Conservation (phyloP, 2,329 filamentous ascomycete species). For the Aspergillus quadricinctus region DNA sequence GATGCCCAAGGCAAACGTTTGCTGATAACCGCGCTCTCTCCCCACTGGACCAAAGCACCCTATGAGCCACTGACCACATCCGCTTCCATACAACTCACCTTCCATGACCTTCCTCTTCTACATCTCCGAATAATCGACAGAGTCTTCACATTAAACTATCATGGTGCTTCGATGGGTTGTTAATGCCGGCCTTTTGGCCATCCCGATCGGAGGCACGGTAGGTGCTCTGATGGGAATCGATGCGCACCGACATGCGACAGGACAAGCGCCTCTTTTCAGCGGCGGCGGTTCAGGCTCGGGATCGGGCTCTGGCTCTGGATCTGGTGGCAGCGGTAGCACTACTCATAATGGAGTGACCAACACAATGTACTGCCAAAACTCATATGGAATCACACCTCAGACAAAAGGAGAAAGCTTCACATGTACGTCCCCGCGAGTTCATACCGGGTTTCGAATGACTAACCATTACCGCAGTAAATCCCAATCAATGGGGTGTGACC, state of each 20-base stretch:
- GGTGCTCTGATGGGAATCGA: slow-evolving; percentile 50
- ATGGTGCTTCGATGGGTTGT: slow-evolving; percentile 43
- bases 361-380: neutral
- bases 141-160: slow-evolving; percentile 1
- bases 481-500: neutral
- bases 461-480: neutral
- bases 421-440: neutral
- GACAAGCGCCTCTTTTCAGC: slow-evolving; percentile 45
- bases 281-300: slow-evolving; percentile 11
- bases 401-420: neutral
- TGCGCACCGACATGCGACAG: slow-evolving; percentile 39
- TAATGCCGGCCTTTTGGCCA: slow-evolving; percentile 48
- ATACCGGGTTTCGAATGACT: neutral
- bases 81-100: neutral
- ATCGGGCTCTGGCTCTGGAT: neutral
- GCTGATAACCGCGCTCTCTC: neutral
- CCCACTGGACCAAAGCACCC: neutral
- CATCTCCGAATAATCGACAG: neutral
- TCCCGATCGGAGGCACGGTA: slow-evolving; percentile 49
- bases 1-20: neutral
- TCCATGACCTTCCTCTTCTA: neutral
- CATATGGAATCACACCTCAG: neutral
- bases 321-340: neutral
- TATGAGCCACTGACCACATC: neutral
- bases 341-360: neutral